phyloP scores from a whole-genome alignment of 2,329 filamentous ascomycete species.

The Arthrobotrys sphaeroides region DNA sequence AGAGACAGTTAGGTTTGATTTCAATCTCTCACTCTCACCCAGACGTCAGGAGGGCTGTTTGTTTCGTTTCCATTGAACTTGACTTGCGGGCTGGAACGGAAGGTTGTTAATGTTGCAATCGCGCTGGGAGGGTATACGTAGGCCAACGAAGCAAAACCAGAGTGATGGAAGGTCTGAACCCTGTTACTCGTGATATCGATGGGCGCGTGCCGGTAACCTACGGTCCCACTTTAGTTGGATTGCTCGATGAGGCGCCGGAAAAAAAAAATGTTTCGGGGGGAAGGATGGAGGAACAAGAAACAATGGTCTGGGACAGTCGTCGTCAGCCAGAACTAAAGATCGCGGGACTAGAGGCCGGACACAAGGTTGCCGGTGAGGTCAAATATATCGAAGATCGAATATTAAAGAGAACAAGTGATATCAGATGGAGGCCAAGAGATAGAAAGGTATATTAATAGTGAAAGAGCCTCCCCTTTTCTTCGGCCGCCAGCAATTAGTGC shows the following conservation, averaged over 20 bases:
- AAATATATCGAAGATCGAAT: neutral
- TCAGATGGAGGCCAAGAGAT: constrained; percentile 41
- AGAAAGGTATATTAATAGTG: constrained; percentile 23
- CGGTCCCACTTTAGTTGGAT: constrained; percentile 7
- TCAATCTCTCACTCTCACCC: constrained; percentile 14
- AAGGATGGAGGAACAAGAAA: constrained; percentile 4
- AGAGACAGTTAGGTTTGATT: constrained; percentile 27
- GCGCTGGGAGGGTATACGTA: constrained; percentile 5
- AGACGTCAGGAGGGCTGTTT: constrained; percentile 8
- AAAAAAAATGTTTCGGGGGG: constrained; percentile 7
- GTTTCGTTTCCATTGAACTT: constrained; percentile 36
- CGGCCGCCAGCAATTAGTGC: neutral
- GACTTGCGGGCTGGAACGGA: constrained; percentile 22
- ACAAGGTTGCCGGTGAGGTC: neutral
- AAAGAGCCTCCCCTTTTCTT: constrained; percentile 31
- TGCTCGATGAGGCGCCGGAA: neutral
- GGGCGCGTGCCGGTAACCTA: neutral
- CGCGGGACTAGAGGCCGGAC: constrained; percentile 14
- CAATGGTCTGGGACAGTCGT: constrained; percentile 23
- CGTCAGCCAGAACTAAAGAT: constrained; percentile 25
- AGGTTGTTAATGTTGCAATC: constrained; percentile 35
- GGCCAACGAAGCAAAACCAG: constrained; percentile 10
- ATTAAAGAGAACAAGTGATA: constrained; percentile 11
- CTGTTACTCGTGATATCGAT: constrained; percentile 26
- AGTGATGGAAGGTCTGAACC: constrained; percentile 22